phyloP scores from a whole-genome alignment of 768 basidiomycete genomes.

The Collybia mongolica region DNA sequence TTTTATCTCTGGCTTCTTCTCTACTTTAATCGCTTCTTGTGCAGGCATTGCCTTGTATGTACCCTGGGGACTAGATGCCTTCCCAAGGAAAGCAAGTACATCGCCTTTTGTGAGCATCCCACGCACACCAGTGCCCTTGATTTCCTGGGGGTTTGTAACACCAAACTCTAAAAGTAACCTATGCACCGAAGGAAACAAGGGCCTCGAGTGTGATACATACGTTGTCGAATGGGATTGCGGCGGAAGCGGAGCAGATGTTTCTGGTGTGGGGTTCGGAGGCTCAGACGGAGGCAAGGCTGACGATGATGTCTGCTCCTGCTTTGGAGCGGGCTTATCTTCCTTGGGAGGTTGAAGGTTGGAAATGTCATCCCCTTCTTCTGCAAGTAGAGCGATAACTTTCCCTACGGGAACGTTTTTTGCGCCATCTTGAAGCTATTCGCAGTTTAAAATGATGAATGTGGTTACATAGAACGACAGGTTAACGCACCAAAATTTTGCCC shows the following conservation, averaged over 20 bases:
- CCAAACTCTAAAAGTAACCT: slow-evolving; percentile 72
- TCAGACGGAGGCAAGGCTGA: slow-evolving; percentile 29
- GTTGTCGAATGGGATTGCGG: slow-evolving; percentile 31
- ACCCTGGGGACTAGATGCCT: slow-evolving; percentile 74
- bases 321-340: slow-evolving; percentile 33
- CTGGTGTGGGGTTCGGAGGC: slow-evolving; percentile 22
- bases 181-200: slow-evolving; percentile 88
- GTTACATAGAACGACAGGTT: not conserved
- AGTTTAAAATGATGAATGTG: not conserved
- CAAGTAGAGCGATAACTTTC: slow-evolving; percentile 85
- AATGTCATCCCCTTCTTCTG: slow-evolving; percentile 95
- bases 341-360: slow-evolving; percentile 73
- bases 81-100: slow-evolving; percentile 82
- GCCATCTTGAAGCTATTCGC: slow-evolving; percentile 64
- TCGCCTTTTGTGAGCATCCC: slow-evolving; percentile 98
- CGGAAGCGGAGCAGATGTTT: slow-evolving; percentile 23
- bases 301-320: slow-evolving; percentile 21
- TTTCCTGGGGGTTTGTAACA: slow-evolving; percentile 57
- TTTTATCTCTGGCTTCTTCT: slow-evolving; percentile 33
- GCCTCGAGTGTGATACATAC: slow-evolving; percentile 53
- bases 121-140: slow-evolving; percentile 86
- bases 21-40: slow-evolving; percentile 26
- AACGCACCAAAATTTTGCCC: slow-evolving; percentile 86
- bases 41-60: slow-evolving; percentile 57
- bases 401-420: slow-evolving; percentile 86